These are phyloP conservation scores for Monosporascus cannonballus DNA, from an alignment of 2,329 filamentous ascomycete genomes.

Conservation along the genomic window DNA sequence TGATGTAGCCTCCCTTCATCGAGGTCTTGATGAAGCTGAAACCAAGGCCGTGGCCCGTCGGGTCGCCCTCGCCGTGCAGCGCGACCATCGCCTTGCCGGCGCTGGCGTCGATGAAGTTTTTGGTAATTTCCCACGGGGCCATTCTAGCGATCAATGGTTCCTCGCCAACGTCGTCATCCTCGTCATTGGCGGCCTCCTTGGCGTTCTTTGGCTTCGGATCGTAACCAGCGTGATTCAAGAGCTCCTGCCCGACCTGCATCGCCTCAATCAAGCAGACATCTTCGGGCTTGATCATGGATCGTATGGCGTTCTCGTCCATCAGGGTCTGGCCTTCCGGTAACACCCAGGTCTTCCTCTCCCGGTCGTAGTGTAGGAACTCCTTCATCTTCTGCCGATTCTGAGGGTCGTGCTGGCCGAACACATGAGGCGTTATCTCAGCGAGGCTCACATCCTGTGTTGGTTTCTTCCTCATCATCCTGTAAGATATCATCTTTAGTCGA, in stretches of 20 bases:
- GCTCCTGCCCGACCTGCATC: constrained; percentile 92
- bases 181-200: constrained; percentile 45
- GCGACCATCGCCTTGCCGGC: constrained; percentile 96
- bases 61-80: constrained; percentile 89
- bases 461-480: constrained; percentile 77
- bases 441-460: constrained; percentile 63
- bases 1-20: constrained; percentile 95
- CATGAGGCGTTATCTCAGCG: constrained; percentile 83
- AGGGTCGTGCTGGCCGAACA: constrained; percentile 87
- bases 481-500: constrained; percentile 91
- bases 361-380: constrained; percentile 89
- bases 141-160: constrained; percentile 82
- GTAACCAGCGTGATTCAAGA: constrained; percentile 86
- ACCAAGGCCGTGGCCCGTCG: constrained; percentile 84
- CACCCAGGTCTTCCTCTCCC: constrained; percentile 82
- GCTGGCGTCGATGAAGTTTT: constrained; percentile 91
- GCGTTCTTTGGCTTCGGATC: constrained; percentile 56
- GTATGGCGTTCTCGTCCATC: constrained; percentile 74
- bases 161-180: constrained; percentile 57
- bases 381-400: constrained; percentile 96
- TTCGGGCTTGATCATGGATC: constrained; percentile 88
- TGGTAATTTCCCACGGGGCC: constrained; percentile 93
- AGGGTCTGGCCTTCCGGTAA: constrained; percentile 66
- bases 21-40: constrained; percentile 97
- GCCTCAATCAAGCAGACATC: constrained; percentile 91